These are phyloP conservation scores for Penicillium sclerotiorum DNA, from an alignment of 2,329 filamentous ascomycete genomes.

Conservation along the genomic window DNA sequence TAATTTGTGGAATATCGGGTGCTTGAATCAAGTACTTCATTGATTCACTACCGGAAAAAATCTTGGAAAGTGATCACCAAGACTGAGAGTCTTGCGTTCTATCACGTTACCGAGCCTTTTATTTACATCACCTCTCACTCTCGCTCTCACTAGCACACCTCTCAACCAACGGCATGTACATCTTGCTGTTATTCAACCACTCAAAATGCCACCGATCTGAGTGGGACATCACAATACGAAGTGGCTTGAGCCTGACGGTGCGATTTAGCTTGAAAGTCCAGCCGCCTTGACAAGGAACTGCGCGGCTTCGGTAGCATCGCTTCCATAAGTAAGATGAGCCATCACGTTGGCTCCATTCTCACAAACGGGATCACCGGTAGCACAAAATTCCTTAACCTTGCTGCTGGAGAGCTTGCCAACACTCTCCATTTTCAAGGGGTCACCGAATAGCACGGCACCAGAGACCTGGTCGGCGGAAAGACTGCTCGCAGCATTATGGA, in stretches of 20 bases:
- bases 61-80: neutral
- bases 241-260: neutral
- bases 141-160: neutral
- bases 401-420: slow-evolving; percentile 43
- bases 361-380: slow-evolving; percentile 56
- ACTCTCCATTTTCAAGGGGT: slow-evolving; percentile 47
- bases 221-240: too few species aligned
- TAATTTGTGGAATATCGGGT: neutral
- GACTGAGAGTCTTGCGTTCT: neutral
- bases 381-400: slow-evolving; percentile 54
- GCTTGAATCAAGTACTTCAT: neutral
- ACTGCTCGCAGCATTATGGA: slow-evolving; percentile 33
- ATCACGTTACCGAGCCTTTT: neutral
- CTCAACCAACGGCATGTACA: neutral
- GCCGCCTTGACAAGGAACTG: slow-evolving; percentile 37
- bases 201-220: too few species aligned
- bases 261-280: slow-evolving; percentile 11
- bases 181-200: too few species aligned
- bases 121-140: neutral
- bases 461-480: slow-evolving; percentile 41
- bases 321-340: slow-evolving; percentile 46
- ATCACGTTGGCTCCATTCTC: slow-evolving; percentile 46
- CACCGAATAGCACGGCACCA: slow-evolving; percentile 49
- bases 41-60: neutral
- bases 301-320: slow-evolving; percentile 40